Conservation (phyloP, 73 alveolate species). For the Uronychia binucleata region DNA sequence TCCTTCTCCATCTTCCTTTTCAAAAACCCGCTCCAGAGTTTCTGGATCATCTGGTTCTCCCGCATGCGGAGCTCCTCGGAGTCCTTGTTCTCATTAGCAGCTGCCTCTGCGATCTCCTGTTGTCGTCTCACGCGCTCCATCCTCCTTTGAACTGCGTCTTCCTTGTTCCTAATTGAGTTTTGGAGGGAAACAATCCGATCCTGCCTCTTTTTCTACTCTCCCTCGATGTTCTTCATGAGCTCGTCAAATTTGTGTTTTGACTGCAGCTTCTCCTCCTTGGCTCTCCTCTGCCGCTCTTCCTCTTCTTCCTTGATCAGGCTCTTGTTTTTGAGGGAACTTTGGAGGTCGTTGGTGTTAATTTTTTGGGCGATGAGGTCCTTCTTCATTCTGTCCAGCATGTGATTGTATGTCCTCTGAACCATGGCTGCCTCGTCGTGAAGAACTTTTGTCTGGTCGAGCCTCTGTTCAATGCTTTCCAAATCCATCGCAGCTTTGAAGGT, state of each 20-base stretch:
- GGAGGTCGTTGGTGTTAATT: constrained; percentile 60
- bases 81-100: constrained; percentile 71
- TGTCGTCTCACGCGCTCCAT: constrained; percentile 59
- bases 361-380: constrained; percentile 70
- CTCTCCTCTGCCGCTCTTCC: constrained; percentile 54
- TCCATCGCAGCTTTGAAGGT: constrained; percentile 1
- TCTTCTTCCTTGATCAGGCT: constrained; percentile 45
- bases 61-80: constrained; percentile 47
- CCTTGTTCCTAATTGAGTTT: constrained; percentile 49
- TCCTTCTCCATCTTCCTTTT: constrained; percentile 58
- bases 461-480: constrained; percentile 14
- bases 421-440: constrained; percentile 41
- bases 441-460: constrained; percentile 13
- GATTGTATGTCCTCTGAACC: constrained; percentile 58
- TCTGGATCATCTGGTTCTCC: constrained; percentile 52
- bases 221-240: constrained; percentile 61
- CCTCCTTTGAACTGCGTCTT: constrained; percentile 55
- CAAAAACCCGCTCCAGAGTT: constrained; percentile 47
- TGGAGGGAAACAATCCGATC: constrained; percentile 54
- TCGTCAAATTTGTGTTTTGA: constrained; percentile 61
- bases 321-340: constrained; percentile 41
- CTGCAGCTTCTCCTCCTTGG: constrained; percentile 63
- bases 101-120: constrained; percentile 64
- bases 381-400: constrained; percentile 72
- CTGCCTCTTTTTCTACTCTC: constrained; percentile 51